phyloP scores from a whole-genome alignment of 176 grass and related monocot species.

The Eremochloa ophiuroides region DNA sequence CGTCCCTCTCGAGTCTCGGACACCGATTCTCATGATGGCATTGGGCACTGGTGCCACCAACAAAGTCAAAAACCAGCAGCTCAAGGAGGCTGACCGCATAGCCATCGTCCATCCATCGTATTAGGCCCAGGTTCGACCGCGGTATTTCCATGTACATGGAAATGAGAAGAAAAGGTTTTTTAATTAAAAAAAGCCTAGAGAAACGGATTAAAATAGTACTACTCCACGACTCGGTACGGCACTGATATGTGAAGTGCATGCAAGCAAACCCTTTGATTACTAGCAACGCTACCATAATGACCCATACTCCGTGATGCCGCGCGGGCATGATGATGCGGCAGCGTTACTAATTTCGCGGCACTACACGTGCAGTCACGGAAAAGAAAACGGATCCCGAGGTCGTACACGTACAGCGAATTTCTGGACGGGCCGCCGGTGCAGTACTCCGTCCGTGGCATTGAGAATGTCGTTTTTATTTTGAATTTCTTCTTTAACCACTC shows the following conservation, averaged over 20 bases:
- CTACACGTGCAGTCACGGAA: not conserved
- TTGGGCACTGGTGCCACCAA: slow-evolving; percentile 26
- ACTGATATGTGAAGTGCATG: not conserved
- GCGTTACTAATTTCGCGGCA: slow-evolving; percentile 9
- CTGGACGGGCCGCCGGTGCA: not conserved
- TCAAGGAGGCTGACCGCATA: slow-evolving; percentile 1
- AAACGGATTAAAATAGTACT: not conserved
- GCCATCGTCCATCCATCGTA: not conserved
- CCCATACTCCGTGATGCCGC: not conserved
- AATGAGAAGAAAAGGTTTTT: too few relatives aligned
- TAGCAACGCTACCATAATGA: not conserved
- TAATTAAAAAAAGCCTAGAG: too few relatives aligned
- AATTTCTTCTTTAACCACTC: too few relatives aligned
- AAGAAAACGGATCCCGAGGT: slow-evolving; percentile 33
- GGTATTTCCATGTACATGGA: too few relatives aligned
- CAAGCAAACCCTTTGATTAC: not conserved
- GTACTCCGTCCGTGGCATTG: too few relatives aligned
- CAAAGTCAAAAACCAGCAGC: slow-evolving; percentile 76
- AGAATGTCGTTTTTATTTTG: too few relatives aligned
- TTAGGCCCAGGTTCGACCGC: too few relatives aligned
- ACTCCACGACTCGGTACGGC: not conserved
- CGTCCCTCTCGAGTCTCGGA: slow-evolving; percentile 30
- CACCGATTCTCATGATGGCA: slow-evolving; percentile 53
- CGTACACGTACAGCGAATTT: slow-evolving; percentile 9
- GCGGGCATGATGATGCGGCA: not conserved